phyloP scores from a whole-genome alignment of 2,329 filamentous ascomycete species.

The Ophiosphaerella narmari region DNA sequence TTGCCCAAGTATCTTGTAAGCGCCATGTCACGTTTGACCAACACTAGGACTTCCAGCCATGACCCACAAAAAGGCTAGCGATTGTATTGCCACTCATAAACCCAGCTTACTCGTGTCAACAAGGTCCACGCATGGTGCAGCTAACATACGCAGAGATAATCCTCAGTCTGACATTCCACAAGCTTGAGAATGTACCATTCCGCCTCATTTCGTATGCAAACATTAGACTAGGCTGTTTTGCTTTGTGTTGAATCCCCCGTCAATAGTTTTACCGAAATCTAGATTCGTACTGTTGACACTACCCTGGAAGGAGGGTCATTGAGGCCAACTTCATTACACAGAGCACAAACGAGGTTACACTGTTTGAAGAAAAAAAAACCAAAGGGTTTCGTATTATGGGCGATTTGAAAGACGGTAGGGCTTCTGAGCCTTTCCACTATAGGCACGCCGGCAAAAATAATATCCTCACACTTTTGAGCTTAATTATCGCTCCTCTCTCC shows the following conservation, averaged over 20 bases:
- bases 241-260: not conserved
- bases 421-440: slow-evolving; percentile 30
- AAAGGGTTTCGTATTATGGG: slow-evolving; percentile 11
- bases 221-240: not conserved
- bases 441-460: slow-evolving; percentile 56
- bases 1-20: no score
- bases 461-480: slow-evolving; percentile 51
- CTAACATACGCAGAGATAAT: slow-evolving; percentile 14
- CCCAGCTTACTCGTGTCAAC: slow-evolving; percentile 7
- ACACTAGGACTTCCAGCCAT: slow-evolving; percentile 1
- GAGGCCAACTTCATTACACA: slow-evolving; percentile 1
- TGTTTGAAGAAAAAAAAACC: slow-evolving; percentile 5
- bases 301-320: not conserved
- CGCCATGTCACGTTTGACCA: not conserved
- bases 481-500: slow-evolving; percentile 56
- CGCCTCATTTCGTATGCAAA: no score
- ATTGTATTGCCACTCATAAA: slow-evolving; percentile 1
- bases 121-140: slow-evolving; percentile 13
- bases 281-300: not conserved
- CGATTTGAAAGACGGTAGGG: slow-evolving; percentile 8
- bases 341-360: slow-evolving; percentile 21
- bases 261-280: not conserved
- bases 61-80: not conserved
- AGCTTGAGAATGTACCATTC: not conserved
- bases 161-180: slow-evolving; percentile 27